Percentiles rank a stretch among this genome's conserved stretches.
phyloP scores from a whole-genome alignment of 2,329 filamentous ascomycete species.

The Stagonosporopsis vannaccii region DNA sequence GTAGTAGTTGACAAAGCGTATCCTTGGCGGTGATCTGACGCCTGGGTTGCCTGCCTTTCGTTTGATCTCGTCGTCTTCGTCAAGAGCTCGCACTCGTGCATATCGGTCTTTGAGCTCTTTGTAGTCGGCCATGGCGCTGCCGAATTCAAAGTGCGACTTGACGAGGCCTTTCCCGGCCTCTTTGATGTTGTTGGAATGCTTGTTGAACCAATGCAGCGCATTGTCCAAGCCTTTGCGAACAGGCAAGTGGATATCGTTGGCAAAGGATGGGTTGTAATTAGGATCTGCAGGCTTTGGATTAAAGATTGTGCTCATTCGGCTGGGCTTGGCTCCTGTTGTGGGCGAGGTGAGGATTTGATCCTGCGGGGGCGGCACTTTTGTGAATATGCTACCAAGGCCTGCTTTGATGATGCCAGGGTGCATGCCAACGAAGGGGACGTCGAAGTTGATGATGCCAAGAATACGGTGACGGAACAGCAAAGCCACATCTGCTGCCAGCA shows the following conservation, averaged over 20 bases:
- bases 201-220: conserved; percentile 78
- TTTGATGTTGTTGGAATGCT: conserved; percentile 77
- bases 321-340: conserved; percentile 30
- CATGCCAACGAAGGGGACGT: conserved; percentile 86
- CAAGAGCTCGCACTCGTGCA: conserved; percentile 70
- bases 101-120: conserved; percentile 74
- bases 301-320: conserved; percentile 47
- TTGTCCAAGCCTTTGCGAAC: conserved; percentile 73
- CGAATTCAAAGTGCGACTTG: conserved; percentile 83
- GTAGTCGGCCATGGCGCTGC: conserved; percentile 80
- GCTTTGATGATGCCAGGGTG: conserved; percentile 87
- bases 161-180: conserved; percentile 76
- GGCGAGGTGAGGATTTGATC: conserved; percentile 28
- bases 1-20: conserved; percentile 90
- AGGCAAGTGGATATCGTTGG: conserved; percentile 74
- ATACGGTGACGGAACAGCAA: conserved; percentile 79
- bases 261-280: conserved; percentile 77
- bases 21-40: conserved; percentile 55
- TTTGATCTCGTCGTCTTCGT: conserved; percentile 67
- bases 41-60: conserved; percentile 40
- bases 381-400: conserved; percentile 80
- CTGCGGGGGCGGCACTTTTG: conserved; percentile 48
- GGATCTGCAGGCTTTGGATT: conserved; percentile 57
- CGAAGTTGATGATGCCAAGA: conserved; percentile 80
- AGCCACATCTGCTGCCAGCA: conserved; percentile 80